Percentiles rank a stretch among this genome's conserved stretches.
These are phyloP conservation scores for Pleurotus platypus DNA, from an alignment of 768 basidiomycete species.

Conservation along the genomic window DNA sequence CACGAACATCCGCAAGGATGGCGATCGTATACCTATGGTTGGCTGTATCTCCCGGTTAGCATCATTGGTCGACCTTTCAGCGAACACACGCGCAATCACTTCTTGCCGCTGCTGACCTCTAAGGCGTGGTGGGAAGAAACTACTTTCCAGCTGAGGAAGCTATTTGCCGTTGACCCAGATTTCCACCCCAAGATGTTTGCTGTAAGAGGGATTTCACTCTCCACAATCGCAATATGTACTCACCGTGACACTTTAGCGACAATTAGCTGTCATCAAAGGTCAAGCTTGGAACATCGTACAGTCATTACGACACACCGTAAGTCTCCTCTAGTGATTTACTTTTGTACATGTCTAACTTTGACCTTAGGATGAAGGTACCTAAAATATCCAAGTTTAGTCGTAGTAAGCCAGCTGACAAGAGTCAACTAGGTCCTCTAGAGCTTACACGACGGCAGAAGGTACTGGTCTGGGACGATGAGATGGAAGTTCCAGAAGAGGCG, in stretches of 20 bases:
- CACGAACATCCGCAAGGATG: slow-evolving; percentile 83
- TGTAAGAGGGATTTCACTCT: slow-evolving; percentile 33
- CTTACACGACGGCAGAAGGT: slow-evolving; percentile 80
- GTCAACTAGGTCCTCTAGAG: slow-evolving; percentile 73
- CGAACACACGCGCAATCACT: slow-evolving; percentile 75
- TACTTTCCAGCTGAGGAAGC: slow-evolving; percentile 66
- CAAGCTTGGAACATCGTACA: slow-evolving; percentile 91
- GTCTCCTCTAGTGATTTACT: slow-evolving; percentile 20
- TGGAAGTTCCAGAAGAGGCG: slow-evolving; percentile 65
- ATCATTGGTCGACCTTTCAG: slow-evolving; percentile 85
- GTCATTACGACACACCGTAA: slow-evolving; percentile 71
- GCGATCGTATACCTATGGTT: slow-evolving; percentile 83
- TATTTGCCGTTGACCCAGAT: slow-evolving; percentile 81
- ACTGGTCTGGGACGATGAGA: slow-evolving; percentile 82
- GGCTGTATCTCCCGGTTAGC: slow-evolving; percentile 84
- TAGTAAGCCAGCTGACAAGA: slow-evolving; percentile 5
- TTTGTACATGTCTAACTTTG: slow-evolving; percentile 3
- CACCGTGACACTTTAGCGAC: slow-evolving; percentile 42
- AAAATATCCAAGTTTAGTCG: not conserved
- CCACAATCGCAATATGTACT: slow-evolving; percentile 4
- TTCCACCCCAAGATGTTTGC: slow-evolving; percentile 90
- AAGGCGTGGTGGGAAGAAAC: slow-evolving; percentile 92
- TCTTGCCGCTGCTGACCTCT: slow-evolving; percentile 77
- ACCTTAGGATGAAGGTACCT: slow-evolving; percentile 67
- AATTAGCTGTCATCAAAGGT: slow-evolving; percentile 89